phyloP scores from a whole-genome alignment of 169 alveolate genomes.

The Ichthyophthirius multifiliis region DNA sequence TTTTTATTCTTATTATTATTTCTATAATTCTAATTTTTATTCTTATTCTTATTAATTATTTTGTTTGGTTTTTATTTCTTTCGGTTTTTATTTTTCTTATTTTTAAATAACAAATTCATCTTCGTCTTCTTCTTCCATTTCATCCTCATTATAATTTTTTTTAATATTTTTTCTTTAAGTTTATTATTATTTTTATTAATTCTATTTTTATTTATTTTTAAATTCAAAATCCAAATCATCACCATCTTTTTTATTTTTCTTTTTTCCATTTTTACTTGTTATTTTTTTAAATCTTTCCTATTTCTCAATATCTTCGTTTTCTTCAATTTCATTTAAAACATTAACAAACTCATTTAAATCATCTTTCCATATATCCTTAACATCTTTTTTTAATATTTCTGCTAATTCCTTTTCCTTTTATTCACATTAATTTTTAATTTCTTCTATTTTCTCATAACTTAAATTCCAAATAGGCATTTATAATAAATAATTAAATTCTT shows the following conservation, averaged over 20 bases:
- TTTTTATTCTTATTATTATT: no score
- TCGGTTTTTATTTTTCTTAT: not conserved
- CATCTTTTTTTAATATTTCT: slow-evolving; percentile 30
- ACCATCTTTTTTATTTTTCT: not conserved
- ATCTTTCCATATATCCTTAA: slow-evolving; percentile 65
- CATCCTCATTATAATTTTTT: slow-evolving; percentile 20
- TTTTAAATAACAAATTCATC: not conserved
- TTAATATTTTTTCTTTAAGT: not conserved
- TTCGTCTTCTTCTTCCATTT: slow-evolving; percentile 34
- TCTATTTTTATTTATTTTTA: slow-evolving; percentile 33
- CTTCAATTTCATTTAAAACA: slow-evolving; percentile 56
- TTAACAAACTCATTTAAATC: slow-evolving; percentile 68
- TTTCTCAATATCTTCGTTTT: slow-evolving; percentile 58
- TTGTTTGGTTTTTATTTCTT: not conserved
- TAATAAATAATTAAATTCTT: slow-evolving; percentile 80
- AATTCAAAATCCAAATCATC: not conserved
- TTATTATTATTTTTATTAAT: slow-evolving; percentile 35
- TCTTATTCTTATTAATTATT: no score
- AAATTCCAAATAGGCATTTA: slow-evolving; percentile 73
- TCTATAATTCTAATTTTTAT: no score
- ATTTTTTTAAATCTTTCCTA: slow-evolving; percentile 1
- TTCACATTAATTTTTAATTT: slow-evolving; percentile 50
- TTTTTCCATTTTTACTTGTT: not conserved
- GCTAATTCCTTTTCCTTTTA: slow-evolving; percentile 61
- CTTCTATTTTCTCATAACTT: slow-evolving; percentile 82